Evolutionary conservation across 495 filamentous ascomycete genomes (phyloP).

Genomic region (Cryomyces minteri): DNA sequence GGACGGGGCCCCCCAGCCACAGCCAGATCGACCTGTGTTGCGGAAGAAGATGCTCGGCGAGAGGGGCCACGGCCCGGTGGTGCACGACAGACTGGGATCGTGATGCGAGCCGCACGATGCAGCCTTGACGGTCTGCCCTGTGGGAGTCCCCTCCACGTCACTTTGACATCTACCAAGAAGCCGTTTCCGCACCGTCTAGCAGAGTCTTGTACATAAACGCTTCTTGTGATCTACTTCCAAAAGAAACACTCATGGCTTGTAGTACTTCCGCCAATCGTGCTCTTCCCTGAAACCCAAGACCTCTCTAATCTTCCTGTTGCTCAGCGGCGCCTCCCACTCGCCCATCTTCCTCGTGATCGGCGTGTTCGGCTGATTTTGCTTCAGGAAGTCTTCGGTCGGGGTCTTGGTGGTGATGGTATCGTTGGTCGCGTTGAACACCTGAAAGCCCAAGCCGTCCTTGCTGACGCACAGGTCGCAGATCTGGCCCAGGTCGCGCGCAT

Average conservation of each 20-base stretch:
- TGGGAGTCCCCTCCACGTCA: too few relatives aligned
- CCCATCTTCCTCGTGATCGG: slow-evolving; percentile 33
- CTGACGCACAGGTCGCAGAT: slow-evolving; percentile 33
- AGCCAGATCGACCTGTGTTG: too few relatives aligned
- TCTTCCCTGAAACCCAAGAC: slow-evolving; percentile 37
- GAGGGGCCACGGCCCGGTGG: too few relatives aligned
- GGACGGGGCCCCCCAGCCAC: not conserved
- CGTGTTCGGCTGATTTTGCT: slow-evolving; percentile 25
- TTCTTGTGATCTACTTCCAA: too few relatives aligned
- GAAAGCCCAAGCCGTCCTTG: slow-evolving; percentile 34
- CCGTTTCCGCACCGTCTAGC: too few relatives aligned
- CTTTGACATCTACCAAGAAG: too few relatives aligned
- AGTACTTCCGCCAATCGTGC: slow-evolving; percentile 32
- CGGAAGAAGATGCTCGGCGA: too few relatives aligned
- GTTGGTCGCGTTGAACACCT: slow-evolving; percentile 44
- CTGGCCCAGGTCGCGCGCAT: slow-evolving; percentile 38
- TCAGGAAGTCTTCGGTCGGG: slow-evolving; percentile 30
- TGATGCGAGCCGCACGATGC: too few relatives aligned
- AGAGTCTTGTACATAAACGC: too few relatives aligned
- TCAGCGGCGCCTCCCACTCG: slow-evolving; percentile 35
- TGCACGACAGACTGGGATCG: too few relatives aligned
- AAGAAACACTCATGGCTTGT: slow-evolving; percentile 4
- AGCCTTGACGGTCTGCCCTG: too few relatives aligned
- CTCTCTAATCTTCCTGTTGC: slow-evolving; percentile 38
- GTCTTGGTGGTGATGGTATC: slow-evolving; percentile 32